Base-by-base conservation (phyloP, 2,329 filamentous ascomycete species). In the Fusarium begoniae region DNA sequence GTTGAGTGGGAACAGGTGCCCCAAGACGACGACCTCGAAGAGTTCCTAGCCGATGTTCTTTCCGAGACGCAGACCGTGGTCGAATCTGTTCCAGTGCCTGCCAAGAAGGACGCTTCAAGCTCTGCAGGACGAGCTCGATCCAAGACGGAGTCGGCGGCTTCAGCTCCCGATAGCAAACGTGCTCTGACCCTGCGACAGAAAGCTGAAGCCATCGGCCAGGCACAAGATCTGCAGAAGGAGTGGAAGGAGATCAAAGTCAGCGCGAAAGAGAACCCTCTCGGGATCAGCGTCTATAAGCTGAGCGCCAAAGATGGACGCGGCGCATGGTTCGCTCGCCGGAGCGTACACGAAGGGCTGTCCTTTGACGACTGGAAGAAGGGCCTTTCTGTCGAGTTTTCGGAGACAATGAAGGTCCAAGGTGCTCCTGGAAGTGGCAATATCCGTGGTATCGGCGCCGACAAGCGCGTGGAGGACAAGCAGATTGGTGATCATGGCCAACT, bases 161-260 rank as follows among this genome's bases (percentile, higher is more conserved):
- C 83, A 71, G 84, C 86, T 40, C 85, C 86, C 51, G 85, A 90
- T 70, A 83, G 91, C 59, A 85, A 85, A 47, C 80, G 86, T 61
- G 89, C 90, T 6, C 78, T 78, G 10, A 78, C 81, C 11, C 76
- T 79, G n/a, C 74, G 79, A 12, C 77, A 78, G 41, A 84, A 87
- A 5, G 83, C 87, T 7, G 83, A 87, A 28, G 82, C 87, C 14
- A 83, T 89, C n/a, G 85, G 73, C 32, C 75, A 81, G 22, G 78
- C 90, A 38, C 85, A 84, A 35, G 84, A 87, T 26, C 83, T 98
- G n/a, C 90, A 91, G 66, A 93, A 93, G 79, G 90, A 94, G 82
- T 98, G 96, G 95, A 98, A 97, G 81, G 92, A 94, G 47, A 84
- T 95, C 78, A 96, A 94, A 82, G 83, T 94, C 63, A 90, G 88